A percentile compares a stretch with the other conserved stretches of the same genome.
phyloP scores from a whole-genome alignment of 2,329 filamentous ascomycete genomes.

The Aureobasidium sp. region DNA sequence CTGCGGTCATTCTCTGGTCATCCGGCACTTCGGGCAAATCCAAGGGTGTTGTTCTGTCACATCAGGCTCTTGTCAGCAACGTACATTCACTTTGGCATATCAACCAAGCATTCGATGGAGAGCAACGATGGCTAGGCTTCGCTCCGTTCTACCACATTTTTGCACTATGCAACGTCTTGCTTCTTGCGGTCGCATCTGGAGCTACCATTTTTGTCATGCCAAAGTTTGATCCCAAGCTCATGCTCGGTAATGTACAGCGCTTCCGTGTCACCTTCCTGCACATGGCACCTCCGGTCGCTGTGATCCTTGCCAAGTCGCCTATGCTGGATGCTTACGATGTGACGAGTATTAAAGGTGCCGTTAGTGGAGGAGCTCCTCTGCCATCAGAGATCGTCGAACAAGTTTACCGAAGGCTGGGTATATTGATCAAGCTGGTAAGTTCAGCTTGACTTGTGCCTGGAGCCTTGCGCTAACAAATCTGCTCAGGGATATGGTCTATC shows the following conservation, averaged over 20 bases:
- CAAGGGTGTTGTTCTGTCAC: constrained; percentile 27
- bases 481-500: constrained; percentile 2
- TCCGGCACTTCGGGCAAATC: constrained; percentile 40
- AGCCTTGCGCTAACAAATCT: constrained; percentile 17
- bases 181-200: constrained; percentile 39
- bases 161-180: constrained; percentile 36
- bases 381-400: constrained; percentile 8
- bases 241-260: constrained; percentile 30
- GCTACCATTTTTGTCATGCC: constrained; percentile 39
- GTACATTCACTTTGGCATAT: constrained; percentile 8
- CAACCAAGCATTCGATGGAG: neutral
- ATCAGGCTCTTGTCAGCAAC: constrained; percentile 12
- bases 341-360: constrained; percentile 31
- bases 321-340: constrained; percentile 30
- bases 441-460: neutral
- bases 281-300: constrained; percentile 37
- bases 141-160: constrained; percentile 48
- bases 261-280: constrained; percentile 41
- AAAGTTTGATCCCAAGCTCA: constrained; percentile 36
- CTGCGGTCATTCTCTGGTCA: constrained; percentile 32
- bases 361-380: constrained; percentile 44
- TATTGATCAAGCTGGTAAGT: constrained; percentile 20
- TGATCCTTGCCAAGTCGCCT: constrained; percentile 19
- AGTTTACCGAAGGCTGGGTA: constrained; percentile 3
- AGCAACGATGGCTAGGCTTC: constrained; percentile 19